phyloP scores from a whole-genome alignment of 2,329 filamentous ascomycete species.

The Neopestalotiopsis rosae region DNA sequence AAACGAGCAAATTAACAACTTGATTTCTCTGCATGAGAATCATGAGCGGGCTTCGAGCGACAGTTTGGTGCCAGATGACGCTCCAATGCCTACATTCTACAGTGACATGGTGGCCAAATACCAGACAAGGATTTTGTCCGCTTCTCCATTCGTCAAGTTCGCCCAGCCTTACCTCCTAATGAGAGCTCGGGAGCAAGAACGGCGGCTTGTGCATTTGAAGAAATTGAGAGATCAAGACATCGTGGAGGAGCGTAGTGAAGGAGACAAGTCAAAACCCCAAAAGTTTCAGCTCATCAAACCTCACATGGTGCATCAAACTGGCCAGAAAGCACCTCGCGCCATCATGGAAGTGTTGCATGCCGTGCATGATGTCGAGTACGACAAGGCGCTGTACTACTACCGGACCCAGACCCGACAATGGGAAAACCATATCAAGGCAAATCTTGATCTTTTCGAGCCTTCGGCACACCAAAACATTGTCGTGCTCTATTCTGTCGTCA shows the following conservation, averaged over 20 bases:
- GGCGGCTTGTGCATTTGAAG: constrained; percentile 81
- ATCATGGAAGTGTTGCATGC: constrained; percentile 94
- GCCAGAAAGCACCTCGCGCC: constrained; percentile 80
- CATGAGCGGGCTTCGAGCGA: constrained; percentile 52
- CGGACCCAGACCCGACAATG: constrained; percentile 93
- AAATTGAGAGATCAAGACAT: constrained; percentile 79
- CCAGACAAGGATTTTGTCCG: constrained; percentile 90
- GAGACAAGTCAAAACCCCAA: constrained; percentile 68
- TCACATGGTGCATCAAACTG: constrained; percentile 89
- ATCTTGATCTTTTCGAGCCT: constrained; percentile 89
- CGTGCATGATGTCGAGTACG: constrained; percentile 95
- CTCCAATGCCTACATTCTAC: constrained; percentile 89
- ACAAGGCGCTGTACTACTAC: constrained; percentile 92
- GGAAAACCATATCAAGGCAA: constrained; percentile 92
- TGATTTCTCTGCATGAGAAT: constrained; percentile 49
- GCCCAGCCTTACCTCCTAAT: constrained; percentile 92
- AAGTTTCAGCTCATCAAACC: constrained; percentile 91
- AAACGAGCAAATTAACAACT: constrained; percentile 27
- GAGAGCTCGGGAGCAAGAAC: constrained; percentile 89
- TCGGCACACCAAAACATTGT: constrained; percentile 97
- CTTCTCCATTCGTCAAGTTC: constrained; percentile 95
- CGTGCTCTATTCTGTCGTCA: constrained; percentile 91
- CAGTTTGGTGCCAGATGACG: constrained; percentile 73
- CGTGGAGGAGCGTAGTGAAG: constrained; percentile 58
- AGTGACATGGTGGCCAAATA: constrained; percentile 94